phyloP scores from a whole-genome alignment of 148 eudicot species.

The Selenicereus undatus region DNA sequence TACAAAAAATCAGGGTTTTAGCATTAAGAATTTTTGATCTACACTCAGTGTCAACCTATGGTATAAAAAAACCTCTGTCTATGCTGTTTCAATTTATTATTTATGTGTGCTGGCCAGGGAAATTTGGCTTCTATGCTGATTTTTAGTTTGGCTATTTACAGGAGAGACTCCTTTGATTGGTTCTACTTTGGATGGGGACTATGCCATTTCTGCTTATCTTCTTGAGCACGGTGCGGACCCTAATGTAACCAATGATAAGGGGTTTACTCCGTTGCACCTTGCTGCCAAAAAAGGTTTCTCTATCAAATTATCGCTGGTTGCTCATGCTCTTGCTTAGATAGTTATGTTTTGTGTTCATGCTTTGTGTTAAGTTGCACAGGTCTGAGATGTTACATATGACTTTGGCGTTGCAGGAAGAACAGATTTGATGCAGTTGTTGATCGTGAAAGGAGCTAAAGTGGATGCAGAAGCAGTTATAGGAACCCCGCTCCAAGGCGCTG shows the following conservation, averaged over 20 bases:
- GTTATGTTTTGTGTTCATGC: neutral
- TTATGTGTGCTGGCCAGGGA: neutral
- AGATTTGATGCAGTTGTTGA: neutral
- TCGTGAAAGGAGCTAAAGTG: slow-evolving; percentile 10
- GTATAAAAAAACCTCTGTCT: too few species aligned
- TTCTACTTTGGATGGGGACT: slow-evolving; percentile 11
- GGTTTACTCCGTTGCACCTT: slow-evolving; percentile 12
- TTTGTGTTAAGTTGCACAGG: neutral
- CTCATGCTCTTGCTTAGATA: neutral
- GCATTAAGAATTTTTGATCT: too few species aligned
- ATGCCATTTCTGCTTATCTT: slow-evolving; percentile 17
- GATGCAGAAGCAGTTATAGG: neutral
- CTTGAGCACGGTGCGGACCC: slow-evolving; percentile 18
- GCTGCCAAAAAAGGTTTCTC: slow-evolving; percentile 17
- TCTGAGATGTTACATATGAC: neutral
- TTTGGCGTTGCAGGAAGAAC: slow-evolving; percentile 2
- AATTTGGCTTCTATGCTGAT: neutral
- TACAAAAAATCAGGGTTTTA: too few species aligned
- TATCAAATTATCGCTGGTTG: neutral
- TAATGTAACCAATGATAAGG: neutral
- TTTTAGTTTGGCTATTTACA: neutral
- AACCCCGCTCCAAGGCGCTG: slow-evolving; percentile 15
- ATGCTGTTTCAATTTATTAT: too few species aligned
- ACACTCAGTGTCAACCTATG: too few species aligned
- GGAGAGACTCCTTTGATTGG: slow-evolving; percentile 17